Evolutionary conservation across 768 basidiomycete genomes (phyloP).

Genomic region (Phlegmacium glaucopus): DNA sequence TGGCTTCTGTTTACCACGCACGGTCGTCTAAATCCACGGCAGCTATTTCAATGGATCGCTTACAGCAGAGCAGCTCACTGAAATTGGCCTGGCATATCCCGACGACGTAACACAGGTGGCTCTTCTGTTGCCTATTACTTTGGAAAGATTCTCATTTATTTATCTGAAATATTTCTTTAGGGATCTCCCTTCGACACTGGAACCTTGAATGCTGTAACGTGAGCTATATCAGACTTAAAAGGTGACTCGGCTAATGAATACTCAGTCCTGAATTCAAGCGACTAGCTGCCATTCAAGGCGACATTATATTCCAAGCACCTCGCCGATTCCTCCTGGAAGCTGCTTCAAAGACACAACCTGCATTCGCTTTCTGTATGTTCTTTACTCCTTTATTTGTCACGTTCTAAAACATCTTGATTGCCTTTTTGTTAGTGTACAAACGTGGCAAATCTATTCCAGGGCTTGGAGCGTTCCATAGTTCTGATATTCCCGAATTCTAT

Average conservation of each 20-base stretch:
- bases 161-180: constrained; percentile 3
- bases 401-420: constrained; percentile 3
- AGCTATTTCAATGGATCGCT: constrained; percentile 8
- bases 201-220: constrained; percentile 20
- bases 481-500: constrained; percentile 17
- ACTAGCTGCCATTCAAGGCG: constrained; percentile 35
- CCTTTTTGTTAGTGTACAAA: constrained; percentile 24
- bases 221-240: background rate
- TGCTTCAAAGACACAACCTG: constrained; percentile 11
- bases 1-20: background rate
- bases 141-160: no score
- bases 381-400: background rate
- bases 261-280: constrained; percentile 39
- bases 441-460: constrained; percentile 22
- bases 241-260: no score
- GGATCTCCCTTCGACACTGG: constrained; percentile 25
- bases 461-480: constrained; percentile 20
- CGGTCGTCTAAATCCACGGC: background rate
- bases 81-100: constrained; percentile 11
- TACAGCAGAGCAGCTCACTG: constrained; percentile 4
- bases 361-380: constrained; percentile 8
- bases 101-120: constrained; percentile 11
- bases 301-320: constrained; percentile 32
- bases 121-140: background rate
- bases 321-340: constrained; percentile 33